Base-by-base conservation (phyloP, 2,329 filamentous ascomycete genomes). In the Byssochlamys sp. region DNA sequence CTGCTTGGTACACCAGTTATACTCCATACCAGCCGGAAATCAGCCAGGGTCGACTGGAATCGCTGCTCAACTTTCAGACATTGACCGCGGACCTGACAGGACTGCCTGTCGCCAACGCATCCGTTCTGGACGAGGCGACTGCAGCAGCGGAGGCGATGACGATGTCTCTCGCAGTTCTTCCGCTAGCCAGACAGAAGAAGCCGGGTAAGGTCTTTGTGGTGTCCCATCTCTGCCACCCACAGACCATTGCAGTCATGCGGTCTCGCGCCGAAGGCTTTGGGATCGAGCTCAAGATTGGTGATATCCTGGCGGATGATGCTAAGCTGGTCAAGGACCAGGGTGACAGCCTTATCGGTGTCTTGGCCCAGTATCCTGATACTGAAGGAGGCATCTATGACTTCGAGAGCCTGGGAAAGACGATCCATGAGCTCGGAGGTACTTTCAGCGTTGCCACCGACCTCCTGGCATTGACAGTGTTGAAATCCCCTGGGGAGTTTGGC, bases 11-110 rank as follows among this genome's bases (percentile, higher is more conserved):
- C 73, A 97, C 92, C 48, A 96, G 91, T 76, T 96, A 97, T 74
- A 96, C 92, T 0, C 92, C 92, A 14, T 97, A 96, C 75, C 92
- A 97, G 77, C 88, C 92, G 2, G 92, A 97, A 77, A 96, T 97
- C 78, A 96, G 91, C 72, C 92, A 97, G 76, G 92, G 92, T 35
- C 86, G 92, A 57, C 76, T 97, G 61, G 90, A 96, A 79, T 95
- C 90, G 4, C 78, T 97, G 56, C 79, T 97, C 61, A 97, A 97
- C 79, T 97, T 91, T 78, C 92, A 97, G 79, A 97, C 92, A 19
- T 81, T 97, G 78, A 87, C 95, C 7, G 85, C 86, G 1, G 92
- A 96, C 70, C 78, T 97, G 62, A 96, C 92, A 0, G 90, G 84
- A 1, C 81, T 97, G 29, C 84, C 89, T 25, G 90, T 96, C 62